Percentiles rank a stretch among this genome's conserved stretches.
Conservation (phyloP, 805 yeast genomes). For the Starmerella apicola region DNA sequence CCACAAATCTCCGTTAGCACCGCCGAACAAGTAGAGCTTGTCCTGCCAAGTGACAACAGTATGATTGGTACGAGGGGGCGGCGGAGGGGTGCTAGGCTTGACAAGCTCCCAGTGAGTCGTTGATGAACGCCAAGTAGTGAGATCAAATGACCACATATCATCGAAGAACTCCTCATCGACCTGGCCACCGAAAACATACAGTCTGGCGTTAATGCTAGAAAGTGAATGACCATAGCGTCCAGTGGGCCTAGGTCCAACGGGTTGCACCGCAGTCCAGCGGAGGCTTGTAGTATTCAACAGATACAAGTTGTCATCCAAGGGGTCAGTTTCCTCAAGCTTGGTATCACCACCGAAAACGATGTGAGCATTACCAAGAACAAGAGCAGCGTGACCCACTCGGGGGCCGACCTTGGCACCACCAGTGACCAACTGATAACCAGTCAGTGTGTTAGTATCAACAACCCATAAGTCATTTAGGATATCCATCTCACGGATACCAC, state of each 20-base stretch:
- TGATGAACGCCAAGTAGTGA: constrained; percentile 72
- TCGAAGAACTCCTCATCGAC: constrained; percentile 69
- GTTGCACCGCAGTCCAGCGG: constrained; percentile 70
- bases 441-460: constrained; percentile 39
- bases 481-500: constrained; percentile 84
- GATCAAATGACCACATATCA: constrained; percentile 76
- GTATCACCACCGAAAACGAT: constrained; percentile 97
- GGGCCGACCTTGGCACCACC: constrained; percentile 70
- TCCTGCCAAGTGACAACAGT: constrained; percentile 71
- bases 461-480: constrained; percentile 96
- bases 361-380: constrained; percentile 86
- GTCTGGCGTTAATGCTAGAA: constrained; percentile 49
- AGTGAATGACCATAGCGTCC: constrained; percentile 94
- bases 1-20: constrained; percentile 63
- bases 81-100: constrained; percentile 37
- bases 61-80: constrained; percentile 70
- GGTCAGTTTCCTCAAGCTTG: constrained; percentile 49
- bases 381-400: constrained; percentile 89
- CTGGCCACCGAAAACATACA: constrained; percentile 92
- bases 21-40: constrained; percentile 82
- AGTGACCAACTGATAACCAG: constrained; percentile 50
- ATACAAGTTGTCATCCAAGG: constrained; percentile 80
- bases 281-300: constrained; percentile 67
- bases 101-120: constrained; percentile 74
- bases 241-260: constrained; percentile 61